Evolutionary conservation across 2,329 filamentous ascomycete genomes (phyloP), one percentile per base, ranked within the genome.

Genomic region (Arthrobotrys entomopaga): DNA sequence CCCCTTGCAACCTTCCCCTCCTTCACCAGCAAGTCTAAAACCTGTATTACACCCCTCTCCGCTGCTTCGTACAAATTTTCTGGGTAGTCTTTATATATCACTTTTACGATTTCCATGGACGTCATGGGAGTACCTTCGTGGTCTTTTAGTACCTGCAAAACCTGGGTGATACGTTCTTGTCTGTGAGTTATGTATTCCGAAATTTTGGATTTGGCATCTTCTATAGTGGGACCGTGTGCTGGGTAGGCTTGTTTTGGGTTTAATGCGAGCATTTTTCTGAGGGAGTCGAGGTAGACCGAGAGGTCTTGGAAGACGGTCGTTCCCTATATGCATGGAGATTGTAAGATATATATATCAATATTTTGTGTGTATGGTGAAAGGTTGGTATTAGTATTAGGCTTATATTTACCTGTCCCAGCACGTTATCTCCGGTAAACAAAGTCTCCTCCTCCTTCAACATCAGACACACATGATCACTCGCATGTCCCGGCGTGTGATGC

Each of bases 341-440:
- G 5, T 50, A 8, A 29, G n/a, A 24, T 11, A 29, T 11, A n/a
- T 2, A 29, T 5, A 53, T 15, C 34, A 11, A n/a, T n/a, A n/a
- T n/a, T n/a, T n/a, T n/a, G n/a, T n/a, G n/a, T n/a, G n/a, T n/a
- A n/a, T n/a, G 29, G 22, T 43, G 16, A 6, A 20, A 22, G n/a
- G 5, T n/a, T 13, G 38, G 16, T n/a, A n/a, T n/a, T n/a, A n/a
- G n/a, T n/a, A n/a, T n/a, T n/a, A n/a, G n/a, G n/a, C n/a, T n/a
- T n/a, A 11, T 40, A 38, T 26, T 6, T 50, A 74, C 70, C 70
- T 74, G 91, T 0, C 93, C 93, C 1, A 97, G 85, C 1, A 97
- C 90, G 80, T 94, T 96, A 81, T 97, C 93, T 5, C 90, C 93
- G 0, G 92, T 96, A 81, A 97, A 95, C 83, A 97, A 88, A 46